phyloP scores from a whole-genome alignment of 73 alveolate species.

The Tetrahymena thermophila region DNA sequence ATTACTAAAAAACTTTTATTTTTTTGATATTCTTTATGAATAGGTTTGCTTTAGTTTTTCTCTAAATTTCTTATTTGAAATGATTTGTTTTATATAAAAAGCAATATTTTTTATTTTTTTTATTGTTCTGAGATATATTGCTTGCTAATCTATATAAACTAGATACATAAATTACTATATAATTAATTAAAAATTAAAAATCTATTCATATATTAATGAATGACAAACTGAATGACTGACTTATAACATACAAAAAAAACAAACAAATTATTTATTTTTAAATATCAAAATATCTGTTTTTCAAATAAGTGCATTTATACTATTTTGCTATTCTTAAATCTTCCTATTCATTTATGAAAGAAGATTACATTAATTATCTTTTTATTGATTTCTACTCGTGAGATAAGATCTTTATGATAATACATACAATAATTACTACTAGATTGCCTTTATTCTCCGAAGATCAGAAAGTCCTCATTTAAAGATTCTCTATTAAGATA shows the following conservation, averaged over 20 bases:
- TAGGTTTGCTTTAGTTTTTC: not conserved
- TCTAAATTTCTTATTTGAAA: not conserved
- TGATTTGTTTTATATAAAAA: not conserved
- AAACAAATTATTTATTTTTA: not conserved
- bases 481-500: not conserved
- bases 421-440: not conserved
- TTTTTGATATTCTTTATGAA: not conserved
- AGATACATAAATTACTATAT: not conserved
- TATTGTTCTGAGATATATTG: not conserved
- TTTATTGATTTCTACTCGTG: not conserved
- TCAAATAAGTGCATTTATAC: not conserved
- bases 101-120: not conserved
- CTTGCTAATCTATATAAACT: not conserved
- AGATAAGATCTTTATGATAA: not conserved
- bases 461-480: not conserved
- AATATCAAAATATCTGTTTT: not conserved
- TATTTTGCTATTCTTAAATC: not conserved
- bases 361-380: no score
- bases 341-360: not conserved
- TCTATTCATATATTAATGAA: not conserved
- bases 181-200: no score
- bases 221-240: not conserved
- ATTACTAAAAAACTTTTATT: not conserved
- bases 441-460: not conserved
- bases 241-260: not conserved